Evolutionary conservation across 2,329 filamentous ascomycete genomes (phyloP).

Genomic region (Phialocephala subalpina): DNA sequence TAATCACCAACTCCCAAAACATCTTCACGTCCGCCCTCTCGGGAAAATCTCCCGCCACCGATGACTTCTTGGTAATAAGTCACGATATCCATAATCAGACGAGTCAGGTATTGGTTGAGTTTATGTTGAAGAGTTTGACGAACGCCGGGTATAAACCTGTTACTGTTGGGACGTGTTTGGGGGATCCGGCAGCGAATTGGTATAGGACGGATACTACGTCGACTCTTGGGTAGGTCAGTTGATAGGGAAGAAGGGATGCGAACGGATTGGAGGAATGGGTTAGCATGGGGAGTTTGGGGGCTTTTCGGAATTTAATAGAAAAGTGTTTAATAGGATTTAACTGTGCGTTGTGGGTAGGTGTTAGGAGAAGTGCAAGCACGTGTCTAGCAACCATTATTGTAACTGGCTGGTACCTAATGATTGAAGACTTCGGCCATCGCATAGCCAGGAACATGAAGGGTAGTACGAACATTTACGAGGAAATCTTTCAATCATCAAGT

Average conservation of each 20-base stretch:
- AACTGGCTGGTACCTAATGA: too few species aligned
- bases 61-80: slow-evolving; percentile 56
- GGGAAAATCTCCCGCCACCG: slow-evolving; percentile 24
- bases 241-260: neutral
- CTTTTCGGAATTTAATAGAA: too few species aligned
- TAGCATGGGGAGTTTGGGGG: too few species aligned
- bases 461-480: too few species aligned
- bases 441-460: too few species aligned
- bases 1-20: slow-evolving; percentile 55
- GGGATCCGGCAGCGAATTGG: slow-evolving; percentile 51
- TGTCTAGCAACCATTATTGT: too few species aligned
- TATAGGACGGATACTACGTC: slow-evolving; percentile 43
- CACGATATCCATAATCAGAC: slow-evolving; percentile 49
- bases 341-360: too few species aligned
- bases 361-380: too few species aligned
- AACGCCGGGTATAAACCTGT: slow-evolving; percentile 47
- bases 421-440: too few species aligned
- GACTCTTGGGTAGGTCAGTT: neutral
- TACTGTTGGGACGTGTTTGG: slow-evolving; percentile 54
- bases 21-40: slow-evolving; percentile 40
- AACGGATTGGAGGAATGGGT: neutral
- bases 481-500: too few species aligned
- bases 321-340: too few species aligned
- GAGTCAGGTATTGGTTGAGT: slow-evolving; percentile 42
- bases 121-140: slow-evolving; percentile 43